Evolutionary conservation across 257 asterid species (phyloP), one percentile per base, ranked within the genome.

Genomic region (Plectranthus barbatus): DNA sequence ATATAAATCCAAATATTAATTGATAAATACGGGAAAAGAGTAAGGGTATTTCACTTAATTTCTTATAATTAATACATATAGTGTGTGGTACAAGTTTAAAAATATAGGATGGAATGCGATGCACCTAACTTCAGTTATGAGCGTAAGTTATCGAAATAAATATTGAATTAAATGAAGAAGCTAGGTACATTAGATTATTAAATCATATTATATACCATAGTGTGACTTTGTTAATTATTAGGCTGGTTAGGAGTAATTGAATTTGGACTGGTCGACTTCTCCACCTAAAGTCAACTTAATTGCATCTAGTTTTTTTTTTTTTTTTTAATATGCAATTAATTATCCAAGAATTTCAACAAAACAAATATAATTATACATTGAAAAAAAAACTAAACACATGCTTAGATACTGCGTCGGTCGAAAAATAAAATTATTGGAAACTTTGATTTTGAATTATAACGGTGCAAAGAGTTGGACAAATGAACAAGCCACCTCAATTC

Each of bases 401-500:
- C 34, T 17, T 68, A 55, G 37, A 66, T 9, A 11, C 21, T 19
- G 15, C 29, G 20, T 74, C 45, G 52, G 71, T 55, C 12, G 68
- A 55, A 31, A 29, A 2, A 7, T 1, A 23, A 23, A 4, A 10
- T 11, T 5, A 24, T 9, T 12, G 19, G 37, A 14, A 29, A 29
- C 41, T 13, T 26, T 53, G 19, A 3, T 20, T 21, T 11, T 1
- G 33, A 9, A 4, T 3, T 5, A 13, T 11, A 33, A 7, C 31
- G 31, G 31, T 26, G 31, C 5, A 26, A 26, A 26, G 14, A 44
- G 20, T 26, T 31, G 18, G 53, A 62, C 11, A 56, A 29, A 20
- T 19, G 66, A 33, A 15, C 59, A 60, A 72, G 51, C 44, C 41
- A 47, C 68, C 51, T 21, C 47, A 0, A 1, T 3, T 19, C 31